Percentiles rank a stretch among this genome's conserved stretches.
These are phyloP conservation scores for Botryotinia calthae DNA, from an alignment of 2,329 filamentous ascomycete genomes.

Conservation along the genomic window DNA sequence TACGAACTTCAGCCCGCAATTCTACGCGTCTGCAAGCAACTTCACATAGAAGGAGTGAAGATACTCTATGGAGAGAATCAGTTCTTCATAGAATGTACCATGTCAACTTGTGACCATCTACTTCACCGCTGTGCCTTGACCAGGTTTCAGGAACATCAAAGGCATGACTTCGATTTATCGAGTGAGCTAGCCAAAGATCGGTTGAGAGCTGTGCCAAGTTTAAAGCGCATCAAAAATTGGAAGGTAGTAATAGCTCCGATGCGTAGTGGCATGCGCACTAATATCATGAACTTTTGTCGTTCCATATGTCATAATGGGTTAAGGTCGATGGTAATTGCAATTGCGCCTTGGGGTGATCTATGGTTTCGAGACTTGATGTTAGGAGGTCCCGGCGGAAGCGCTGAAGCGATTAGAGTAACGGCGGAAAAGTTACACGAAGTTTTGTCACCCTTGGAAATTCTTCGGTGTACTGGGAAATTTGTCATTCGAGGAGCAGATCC, in stretches of 20 bases:
- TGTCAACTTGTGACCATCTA: fast-evolving
- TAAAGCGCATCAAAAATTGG: neutral
- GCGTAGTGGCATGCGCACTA: neutral
- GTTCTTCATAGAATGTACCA: neutral
- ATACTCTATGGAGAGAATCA: neutral
- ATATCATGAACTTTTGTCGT: neutral
- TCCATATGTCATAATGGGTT: neutral
- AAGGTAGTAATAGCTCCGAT: neutral
- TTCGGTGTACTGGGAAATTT: neutral
- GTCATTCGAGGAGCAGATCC: neutral
- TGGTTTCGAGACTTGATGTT: too few species aligned
- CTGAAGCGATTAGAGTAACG: too few species aligned
- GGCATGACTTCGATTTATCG: neutral
- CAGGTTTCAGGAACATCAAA: neutral
- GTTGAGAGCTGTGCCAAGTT: neutral
- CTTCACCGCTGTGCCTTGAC: neutral
- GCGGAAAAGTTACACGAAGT: neutral
- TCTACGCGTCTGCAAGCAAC: neutral
- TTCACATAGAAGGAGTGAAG: neutral
- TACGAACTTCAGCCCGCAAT: neutral
- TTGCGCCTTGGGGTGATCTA: neutral
- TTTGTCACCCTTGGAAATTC: neutral
- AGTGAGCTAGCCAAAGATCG: neutral
- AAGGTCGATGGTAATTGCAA: neutral
- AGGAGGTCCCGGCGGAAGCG: too few species aligned